These are phyloP conservation scores for Umbelopsis sp. DNA, from an alignment of 192 early-diverging fungal species.

Conservation along the genomic window DNA sequence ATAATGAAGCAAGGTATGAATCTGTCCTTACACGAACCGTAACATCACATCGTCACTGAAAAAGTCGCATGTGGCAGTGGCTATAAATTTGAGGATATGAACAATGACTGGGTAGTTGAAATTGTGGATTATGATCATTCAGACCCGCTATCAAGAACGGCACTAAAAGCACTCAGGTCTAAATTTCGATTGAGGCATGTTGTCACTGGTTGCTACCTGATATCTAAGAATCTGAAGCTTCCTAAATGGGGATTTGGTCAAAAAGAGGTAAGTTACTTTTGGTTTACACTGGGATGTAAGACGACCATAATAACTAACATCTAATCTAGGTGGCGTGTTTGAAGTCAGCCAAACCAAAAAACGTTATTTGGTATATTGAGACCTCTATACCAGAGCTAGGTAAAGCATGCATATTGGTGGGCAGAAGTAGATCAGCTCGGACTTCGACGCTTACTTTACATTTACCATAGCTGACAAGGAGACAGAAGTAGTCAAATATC, in stretches of 20 bases:
- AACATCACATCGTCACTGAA: no score
- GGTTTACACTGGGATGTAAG: no score
- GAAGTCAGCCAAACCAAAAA: conserved; percentile 67
- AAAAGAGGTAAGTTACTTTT: conserved; percentile 77
- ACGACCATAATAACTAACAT: no score
- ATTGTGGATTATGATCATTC: conserved; percentile 62
- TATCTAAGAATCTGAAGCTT: conserved; percentile 75
- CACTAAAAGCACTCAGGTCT: conserved; percentile 62
- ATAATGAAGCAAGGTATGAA: conserved; percentile 69
- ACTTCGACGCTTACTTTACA: not conserved
- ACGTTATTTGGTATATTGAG: conserved; percentile 72
- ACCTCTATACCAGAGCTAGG: conserved; percentile 29
- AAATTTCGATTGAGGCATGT: conserved; percentile 78
- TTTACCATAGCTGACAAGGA: conserved; percentile 41
- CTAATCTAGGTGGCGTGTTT: conserved; percentile 80
- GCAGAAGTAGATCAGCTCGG: not conserved
- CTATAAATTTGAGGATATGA: conserved; percentile 82
- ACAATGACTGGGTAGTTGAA: conserved; percentile 89
- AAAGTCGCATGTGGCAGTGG: conserved; percentile 32
- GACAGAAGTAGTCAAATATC: conserved; percentile 61
- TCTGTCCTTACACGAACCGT: not conserved
- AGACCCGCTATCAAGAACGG: conserved; percentile 47
- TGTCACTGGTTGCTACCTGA: conserved; percentile 77
- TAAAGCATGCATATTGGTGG: not conserved
- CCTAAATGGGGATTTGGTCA: conserved; percentile 95